Base-by-base conservation (phyloP, 768 basidiomycete species). In the Panus rudis region DNA sequence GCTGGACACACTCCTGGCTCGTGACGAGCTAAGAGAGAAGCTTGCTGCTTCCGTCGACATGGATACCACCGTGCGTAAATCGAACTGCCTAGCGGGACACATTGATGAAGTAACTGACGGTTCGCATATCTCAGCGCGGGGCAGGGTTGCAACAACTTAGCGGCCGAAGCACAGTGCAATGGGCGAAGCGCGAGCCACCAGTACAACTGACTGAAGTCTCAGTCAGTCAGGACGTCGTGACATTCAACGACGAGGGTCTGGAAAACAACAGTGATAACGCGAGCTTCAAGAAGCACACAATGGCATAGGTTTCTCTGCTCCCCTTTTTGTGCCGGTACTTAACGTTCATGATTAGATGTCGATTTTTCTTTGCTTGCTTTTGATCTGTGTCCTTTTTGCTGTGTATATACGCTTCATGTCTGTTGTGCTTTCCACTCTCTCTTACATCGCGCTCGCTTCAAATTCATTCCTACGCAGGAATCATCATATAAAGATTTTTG, bases 1-100 rank as follows among this genome's bases (percentile, higher is more conserved):
- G 17, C 53, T 71, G 33, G 71, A 72, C 45, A 72, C 70, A 1
- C 62, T 71, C 25, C 63, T 69, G 49, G 58, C 66, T 25, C 67
- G 70, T 20, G 56, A 55, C 21, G 55, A 63, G 12, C 53, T 71
- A 3, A 63, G 66, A 46, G 52, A 54, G 26, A 32, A 53, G 34
- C 37, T 52, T 23, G 25, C 33, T 10, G 51, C 48, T 5, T 43
- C 49, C 3, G 41, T 52, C 23, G 48, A 52, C 22, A 21, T 52
- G 2, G 48, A 49, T 23, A 41, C 34, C 3, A 42, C 33, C 5
- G 51, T 52, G 46, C 14, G 42, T 21, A 20, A 27, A 5, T 12
- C 28, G 6, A 19, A 10, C 17, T 6, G 13, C 16, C 27, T 21
- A 31, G 6, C 24, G 6, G 13, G 13, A 11, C 6, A 12, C 12